Base-by-base conservation (phyloP, 169 alveolate species). In the Eimeria acervulina region DNA sequence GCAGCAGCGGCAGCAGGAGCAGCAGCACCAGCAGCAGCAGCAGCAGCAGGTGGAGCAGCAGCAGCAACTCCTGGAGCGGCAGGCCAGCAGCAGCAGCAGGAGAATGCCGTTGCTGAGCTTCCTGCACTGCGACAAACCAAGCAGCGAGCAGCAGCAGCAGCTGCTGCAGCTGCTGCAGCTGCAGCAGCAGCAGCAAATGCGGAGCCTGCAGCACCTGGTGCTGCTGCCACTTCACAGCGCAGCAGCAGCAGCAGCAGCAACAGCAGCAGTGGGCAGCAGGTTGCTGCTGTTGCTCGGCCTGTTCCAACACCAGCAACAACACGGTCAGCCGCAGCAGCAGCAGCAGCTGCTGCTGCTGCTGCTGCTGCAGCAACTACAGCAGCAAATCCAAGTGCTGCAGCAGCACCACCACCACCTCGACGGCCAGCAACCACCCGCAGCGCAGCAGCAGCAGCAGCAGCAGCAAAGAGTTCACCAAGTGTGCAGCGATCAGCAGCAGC, bases 11-110 rank as follows among this genome's bases (percentile, higher is more conserved):
- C 52, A 74, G 85, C 47, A 26, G 38, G n/a, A 33, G 85, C 85
- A 74, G 51, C 85, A 74, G 85, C 85, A 74, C 19, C 85, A 74
- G 85, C 85, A 74, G 47, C 85, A 28, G 85, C n/a, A 74, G 44
- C 85, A 66, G 21, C 85, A 6, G 85, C 85, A 74, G 85, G 47
- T 6, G 85, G 23, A 19, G 44, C 85, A 33, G 47, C 85, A 74
- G 85, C 85, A 74, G 51, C 85, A 28, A 42, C 85, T 6, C 52
- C 44, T 6, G 85, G 23, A 74, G 55, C 55, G 12, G 55, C 55
- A 47, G 55, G 55, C 5, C 55, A 47, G 55, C 55, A 7, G 85
- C 85, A 74, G 7, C 85, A 28, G 51, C 38, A 74, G 51, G n/a
- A 74, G 85, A 28, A 28, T 74, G 85, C 85, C 38, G 17, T 10